These are phyloP conservation scores for Nymphaea thermarum DNA, from an alignment of 164 flowering plant genomes.

Conservation along the genomic window DNA sequence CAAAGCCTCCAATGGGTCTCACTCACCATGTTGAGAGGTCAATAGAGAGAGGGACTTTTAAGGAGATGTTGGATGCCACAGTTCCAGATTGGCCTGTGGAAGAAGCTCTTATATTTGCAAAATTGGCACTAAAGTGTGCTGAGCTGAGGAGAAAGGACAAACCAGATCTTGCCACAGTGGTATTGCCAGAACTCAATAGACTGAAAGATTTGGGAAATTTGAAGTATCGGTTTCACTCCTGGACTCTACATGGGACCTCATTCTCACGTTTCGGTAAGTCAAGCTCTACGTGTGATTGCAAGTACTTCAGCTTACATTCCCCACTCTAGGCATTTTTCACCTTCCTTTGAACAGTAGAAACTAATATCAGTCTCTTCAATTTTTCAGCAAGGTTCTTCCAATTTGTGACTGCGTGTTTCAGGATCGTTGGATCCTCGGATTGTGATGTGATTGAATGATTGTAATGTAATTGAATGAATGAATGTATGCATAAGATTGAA, in stretches of 20 bases:
- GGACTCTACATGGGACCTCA: background rate
- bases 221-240: background rate
- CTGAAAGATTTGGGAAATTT: constrained; percentile 25
- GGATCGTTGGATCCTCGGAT: too few species aligned
- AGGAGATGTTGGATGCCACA: constrained; percentile 38
- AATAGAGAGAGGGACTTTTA: constrained; percentile 38
- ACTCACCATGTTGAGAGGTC: constrained; percentile 44
- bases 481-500: too few species aligned
- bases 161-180: constrained; percentile 41
- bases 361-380: too few species aligned
- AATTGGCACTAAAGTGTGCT: constrained; percentile 40
- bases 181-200: constrained; percentile 59
- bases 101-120: constrained; percentile 33
- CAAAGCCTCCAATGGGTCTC: constrained; percentile 60
- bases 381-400: too few species aligned
- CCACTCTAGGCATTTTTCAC: too few species aligned
- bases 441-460: too few species aligned
- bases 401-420: too few species aligned
- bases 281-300: too few species aligned
- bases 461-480: too few species aligned
- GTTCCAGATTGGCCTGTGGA: constrained; percentile 64
- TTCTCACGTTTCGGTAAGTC: background rate
- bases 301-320: too few species aligned
- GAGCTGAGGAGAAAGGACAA: constrained; percentile 59
- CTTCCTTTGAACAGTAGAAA: too few species aligned